phyloP scores from a whole-genome alignment of 2,329 filamentous ascomycete species.

The Pseudogymnoascus sp. region DNA sequence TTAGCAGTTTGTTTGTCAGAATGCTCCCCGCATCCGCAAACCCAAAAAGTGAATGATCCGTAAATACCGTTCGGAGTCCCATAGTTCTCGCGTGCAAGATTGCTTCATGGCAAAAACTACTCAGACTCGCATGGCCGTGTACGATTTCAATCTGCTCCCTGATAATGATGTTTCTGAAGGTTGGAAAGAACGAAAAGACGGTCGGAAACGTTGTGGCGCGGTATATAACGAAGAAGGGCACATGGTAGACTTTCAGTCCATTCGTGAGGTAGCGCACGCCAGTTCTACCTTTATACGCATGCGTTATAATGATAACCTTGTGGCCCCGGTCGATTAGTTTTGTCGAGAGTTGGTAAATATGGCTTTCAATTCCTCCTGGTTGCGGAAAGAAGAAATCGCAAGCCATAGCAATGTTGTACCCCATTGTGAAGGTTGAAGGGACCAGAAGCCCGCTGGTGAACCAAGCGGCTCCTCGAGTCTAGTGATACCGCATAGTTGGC shows the following conservation, averaged over 20 bases:
- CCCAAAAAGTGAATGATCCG: constrained; percentile 93
- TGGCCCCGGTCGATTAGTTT: constrained; percentile 97
- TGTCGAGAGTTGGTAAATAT: constrained; percentile 94
- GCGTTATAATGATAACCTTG: constrained; percentile 96
- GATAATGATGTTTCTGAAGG: constrained; percentile 94
- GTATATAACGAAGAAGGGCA: constrained; percentile 93
- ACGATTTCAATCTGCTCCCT: constrained; percentile 94
- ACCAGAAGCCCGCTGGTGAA: neutral
- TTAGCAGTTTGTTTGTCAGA: constrained; percentile 91
- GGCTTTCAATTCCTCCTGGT: constrained; percentile 90
- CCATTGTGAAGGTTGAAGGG: constrained; percentile 20
- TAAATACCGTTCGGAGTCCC: constrained; percentile 92
- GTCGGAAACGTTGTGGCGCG: constrained; percentile 90
- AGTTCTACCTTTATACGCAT: constrained; percentile 83
- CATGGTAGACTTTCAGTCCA: constrained; percentile 95
- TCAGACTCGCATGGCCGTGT: constrained; percentile 91
- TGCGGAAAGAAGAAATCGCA: constrained; percentile 99
- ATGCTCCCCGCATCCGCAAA: constrained; percentile 96
- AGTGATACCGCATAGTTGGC: neutral
- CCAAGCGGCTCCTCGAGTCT: neutral
- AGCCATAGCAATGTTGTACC: constrained; percentile 77
- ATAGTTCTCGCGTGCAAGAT: constrained; percentile 93
- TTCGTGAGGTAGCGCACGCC: constrained; percentile 95
- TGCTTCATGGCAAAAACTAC: constrained; percentile 87
- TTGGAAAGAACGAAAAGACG: constrained; percentile 95